Evolutionary conservation across 441 rosid genomes (phyloP), one percentile per base, ranked within the genome.

Genomic region (Erodium trifolium): DNA sequence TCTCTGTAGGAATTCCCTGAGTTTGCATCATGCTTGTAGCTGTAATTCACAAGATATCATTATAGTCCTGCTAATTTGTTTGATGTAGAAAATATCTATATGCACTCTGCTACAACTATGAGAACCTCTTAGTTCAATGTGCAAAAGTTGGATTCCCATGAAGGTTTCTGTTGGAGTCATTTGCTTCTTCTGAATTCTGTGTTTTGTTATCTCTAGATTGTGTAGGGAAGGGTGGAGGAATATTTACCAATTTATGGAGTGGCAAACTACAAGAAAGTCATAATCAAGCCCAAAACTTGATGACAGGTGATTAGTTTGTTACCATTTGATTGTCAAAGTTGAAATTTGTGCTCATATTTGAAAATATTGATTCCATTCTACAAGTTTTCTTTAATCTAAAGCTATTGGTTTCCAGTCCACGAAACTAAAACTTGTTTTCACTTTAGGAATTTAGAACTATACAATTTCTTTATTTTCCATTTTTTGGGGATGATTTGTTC

Each of bases 271-370:
- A 74, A 68, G 70, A 70, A 6, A 76, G 71, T 79, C 63, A 60
- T 37, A 70, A 71, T 71, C 79, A 72, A 68, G 81, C 69, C 29
- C 67, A 70, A 65, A 73, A 71, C 60, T 72, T 72, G 67, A 59
- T 77, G 51, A 53, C 82, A 81, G 86, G 90, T 84, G 55, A 69
- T 62, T 43, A 17, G 11, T 65, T 60, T 57, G 34, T 35, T 55
- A 11, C 67, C 65, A 62, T 31, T 3, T 29, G 16, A 4, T 62
- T 23, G 29, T 13, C 65, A 62, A 62, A 23, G 65, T 27, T 62
- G 39, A 27, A 10, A 27, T 3, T 11, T 27, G 65, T 62, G 65
- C 35, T 62, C 37, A 27, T 14, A 29, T 62, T 5, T 14, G n/a
- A 1, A 16, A 14, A n/a, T 14, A 51, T 14, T 16, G 5, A 51